These are phyloP conservation scores for Flaveria brownii DNA, from an alignment of 129 eudicot species.

Conservation along the genomic window DNA sequence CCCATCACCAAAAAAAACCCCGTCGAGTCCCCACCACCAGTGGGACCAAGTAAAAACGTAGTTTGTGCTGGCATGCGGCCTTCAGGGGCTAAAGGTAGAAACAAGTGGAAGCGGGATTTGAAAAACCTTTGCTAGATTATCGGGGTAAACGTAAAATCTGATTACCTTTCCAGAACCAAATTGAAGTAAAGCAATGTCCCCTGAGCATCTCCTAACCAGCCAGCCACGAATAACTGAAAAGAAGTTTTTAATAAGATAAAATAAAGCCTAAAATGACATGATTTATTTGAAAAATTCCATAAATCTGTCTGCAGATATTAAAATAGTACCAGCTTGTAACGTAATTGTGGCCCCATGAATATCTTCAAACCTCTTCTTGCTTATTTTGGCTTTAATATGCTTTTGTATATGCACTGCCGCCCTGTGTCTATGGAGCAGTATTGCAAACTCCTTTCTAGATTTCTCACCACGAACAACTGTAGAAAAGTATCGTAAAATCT, in stretches of 20 bases:
- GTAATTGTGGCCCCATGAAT: slow-evolving; percentile 50
- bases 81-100: too few relatives aligned
- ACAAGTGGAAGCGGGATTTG: too few relatives aligned
- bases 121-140: too few relatives aligned
- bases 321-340: slow-evolving; percentile 73
- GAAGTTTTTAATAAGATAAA: neutral
- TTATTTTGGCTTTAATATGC: slow-evolving; percentile 51
- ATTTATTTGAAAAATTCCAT: neutral
- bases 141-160: neutral
- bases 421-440: slow-evolving; percentile 62
- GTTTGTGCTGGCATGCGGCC: too few relatives aligned
- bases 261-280: neutral
- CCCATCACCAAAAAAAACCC: too few relatives aligned
- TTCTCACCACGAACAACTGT: slow-evolving; percentile 85
- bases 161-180: slow-evolving; percentile 78
- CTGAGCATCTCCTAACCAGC: slow-evolving; percentile 95
- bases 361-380: slow-evolving; percentile 45
- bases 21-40: too few relatives aligned
- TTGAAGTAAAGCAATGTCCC: slow-evolving; percentile 74
- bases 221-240: slow-evolving; percentile 89
- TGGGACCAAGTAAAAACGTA: too few relatives aligned
- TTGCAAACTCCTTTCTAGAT: slow-evolving; percentile 71
- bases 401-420: slow-evolving; percentile 86
- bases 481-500: slow-evolving; percentile 1
- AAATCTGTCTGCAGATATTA: neutral